Conservation (phyloP, 352 stramenopile species). For the Nothophytophthora sp. region DNA sequence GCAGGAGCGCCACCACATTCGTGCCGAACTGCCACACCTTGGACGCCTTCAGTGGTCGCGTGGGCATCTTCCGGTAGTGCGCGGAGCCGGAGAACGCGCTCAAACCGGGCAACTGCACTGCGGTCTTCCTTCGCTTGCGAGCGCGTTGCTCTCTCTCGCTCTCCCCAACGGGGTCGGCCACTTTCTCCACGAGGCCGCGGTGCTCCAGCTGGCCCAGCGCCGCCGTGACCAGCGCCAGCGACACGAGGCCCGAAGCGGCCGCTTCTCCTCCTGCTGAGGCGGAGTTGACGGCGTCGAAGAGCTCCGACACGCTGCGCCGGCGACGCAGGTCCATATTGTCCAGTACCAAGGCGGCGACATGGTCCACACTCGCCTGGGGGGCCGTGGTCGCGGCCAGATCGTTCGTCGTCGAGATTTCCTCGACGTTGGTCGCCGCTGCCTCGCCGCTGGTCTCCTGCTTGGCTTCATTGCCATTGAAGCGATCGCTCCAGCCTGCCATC, state of each 20-base stretch:
- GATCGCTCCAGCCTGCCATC: constrained; percentile 28
- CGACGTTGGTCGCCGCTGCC: not conserved
- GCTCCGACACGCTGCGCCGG: constrained; percentile 53
- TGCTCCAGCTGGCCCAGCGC: constrained; percentile 58
- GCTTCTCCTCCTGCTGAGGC: constrained; percentile 4
- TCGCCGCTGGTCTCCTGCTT: too few relatives aligned
- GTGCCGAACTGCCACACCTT: constrained; percentile 68
- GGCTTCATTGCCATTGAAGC: not conserved
- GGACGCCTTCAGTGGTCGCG: constrained; percentile 64
- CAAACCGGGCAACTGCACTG: constrained; percentile 8
- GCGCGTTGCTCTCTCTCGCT: constrained; percentile 10
- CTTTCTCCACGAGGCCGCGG: constrained; percentile 50
- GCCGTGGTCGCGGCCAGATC: constrained; percentile 5
- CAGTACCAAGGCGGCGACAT: constrained; percentile 49
- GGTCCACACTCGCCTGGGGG: constrained; percentile 35
- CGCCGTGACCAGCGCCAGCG: constrained; percentile 54
- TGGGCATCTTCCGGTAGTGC: constrained; percentile 70
- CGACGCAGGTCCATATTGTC: constrained; percentile 60
- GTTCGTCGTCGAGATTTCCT: constrained; percentile 7
- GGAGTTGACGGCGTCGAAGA: constrained; percentile 53
- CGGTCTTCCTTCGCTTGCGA: constrained; percentile 28
- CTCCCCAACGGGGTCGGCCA: constrained; percentile 24
- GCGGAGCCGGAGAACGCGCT: constrained; percentile 28
- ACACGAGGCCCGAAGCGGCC: constrained; percentile 18
- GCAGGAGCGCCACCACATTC: constrained; percentile 32